Conservation (phyloP, 2,329 filamentous ascomycete genomes). For the Magnaporthiopsis incrustans region DNA sequence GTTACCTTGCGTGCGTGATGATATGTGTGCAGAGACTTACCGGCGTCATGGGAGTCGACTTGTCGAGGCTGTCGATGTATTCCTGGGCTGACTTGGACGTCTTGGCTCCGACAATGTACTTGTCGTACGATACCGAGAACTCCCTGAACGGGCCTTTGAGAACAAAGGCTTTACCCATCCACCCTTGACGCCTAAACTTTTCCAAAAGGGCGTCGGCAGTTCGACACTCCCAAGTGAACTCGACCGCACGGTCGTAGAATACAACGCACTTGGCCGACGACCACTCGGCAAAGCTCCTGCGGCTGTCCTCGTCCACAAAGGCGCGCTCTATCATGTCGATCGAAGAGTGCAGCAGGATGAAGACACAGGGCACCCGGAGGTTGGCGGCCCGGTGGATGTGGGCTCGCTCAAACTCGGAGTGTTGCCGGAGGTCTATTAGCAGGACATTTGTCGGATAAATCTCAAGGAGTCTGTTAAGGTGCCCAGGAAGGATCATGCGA, state of each 20-base stretch:
- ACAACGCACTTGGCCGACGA: conserved; percentile 38
- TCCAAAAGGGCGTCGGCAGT: conserved; percentile 34
- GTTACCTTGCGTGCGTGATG: neutral
- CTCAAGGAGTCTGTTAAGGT: conserved; percentile 42
- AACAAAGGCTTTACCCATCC: conserved; percentile 44
- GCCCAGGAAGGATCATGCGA: conserved; percentile 42
- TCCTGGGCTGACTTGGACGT: conserved; percentile 32
- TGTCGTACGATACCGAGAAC: conserved; percentile 44
- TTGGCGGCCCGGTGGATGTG: conserved; percentile 46
- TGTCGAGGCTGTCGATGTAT: conserved; percentile 30
- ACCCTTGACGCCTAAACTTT: conserved; percentile 38
- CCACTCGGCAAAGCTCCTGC: conserved; percentile 38
- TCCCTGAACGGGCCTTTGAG: conserved; percentile 49
- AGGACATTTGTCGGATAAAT: conserved; percentile 39
- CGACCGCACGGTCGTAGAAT: conserved; percentile 43
- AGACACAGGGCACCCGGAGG: conserved; percentile 39
- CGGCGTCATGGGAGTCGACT: conserved; percentile 23
- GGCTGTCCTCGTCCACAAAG: conserved; percentile 40
- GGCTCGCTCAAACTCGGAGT: conserved; percentile 37
- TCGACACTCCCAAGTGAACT: conserved; percentile 43
- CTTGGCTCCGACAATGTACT: conserved; percentile 37
- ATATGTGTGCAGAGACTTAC: conserved; percentile 18
- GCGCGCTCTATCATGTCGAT: conserved; percentile 44
- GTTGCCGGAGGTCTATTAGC: conserved; percentile 41
- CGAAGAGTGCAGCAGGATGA: conserved; percentile 36